Base-by-base conservation (phyloP, 2,329 filamentous ascomycete species). In the Colletotrichum graminicola region DNA sequence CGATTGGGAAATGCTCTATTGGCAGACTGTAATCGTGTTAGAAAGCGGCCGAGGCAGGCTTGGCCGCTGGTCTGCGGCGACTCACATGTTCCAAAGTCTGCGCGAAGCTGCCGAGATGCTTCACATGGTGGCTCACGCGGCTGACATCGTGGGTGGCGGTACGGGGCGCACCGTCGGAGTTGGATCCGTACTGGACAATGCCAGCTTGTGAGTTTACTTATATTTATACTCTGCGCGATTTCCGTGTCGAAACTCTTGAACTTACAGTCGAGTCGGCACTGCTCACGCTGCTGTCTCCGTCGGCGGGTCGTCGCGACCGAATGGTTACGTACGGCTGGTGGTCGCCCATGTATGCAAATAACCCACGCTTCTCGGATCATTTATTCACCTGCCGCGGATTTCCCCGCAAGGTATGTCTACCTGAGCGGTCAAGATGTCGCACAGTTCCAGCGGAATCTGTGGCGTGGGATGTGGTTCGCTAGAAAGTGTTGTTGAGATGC, bases 101-200 rank as follows among this genome's bases (percentile, higher is more conserved):
- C 26, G 87, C 87, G 75, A 89, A 89, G 67, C 84, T 83, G 60
- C 85, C 82, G 52, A 89, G 81, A 70, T 88, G 83, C 78, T 88
- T 89, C 62, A 89, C 83, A 77, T 89, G 87, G 73, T 87, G 89
- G 80, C 81, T 88, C 4, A 88, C 86, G 52, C 87, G 86, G 75
- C 87, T 88, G 56, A 84, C 87, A 76, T 89, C 87, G 76, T 89
- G 88, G 18, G 87, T 89, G 26, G 87, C 80, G 23, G 83, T 76
- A 11, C 81, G 80, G 34, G 80, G 77, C n/a, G 75, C 78, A 65
- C 83, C 82, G 49, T 80, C 81, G 71, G 78, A 76, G 74, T 79
- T 82, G 26, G 84, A 85, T 74, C 82, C 83, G 75, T 85, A 86
- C 83, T 85, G 80, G 66, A 29, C 67, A 72, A 71, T 18, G n/a